A percentile compares a stretch with the other conserved stretches of the same genome.
These are phyloP conservation scores for Talaromyces sp. DNA, from an alignment of 2,329 filamentous ascomycete species.

Conservation along the genomic window DNA sequence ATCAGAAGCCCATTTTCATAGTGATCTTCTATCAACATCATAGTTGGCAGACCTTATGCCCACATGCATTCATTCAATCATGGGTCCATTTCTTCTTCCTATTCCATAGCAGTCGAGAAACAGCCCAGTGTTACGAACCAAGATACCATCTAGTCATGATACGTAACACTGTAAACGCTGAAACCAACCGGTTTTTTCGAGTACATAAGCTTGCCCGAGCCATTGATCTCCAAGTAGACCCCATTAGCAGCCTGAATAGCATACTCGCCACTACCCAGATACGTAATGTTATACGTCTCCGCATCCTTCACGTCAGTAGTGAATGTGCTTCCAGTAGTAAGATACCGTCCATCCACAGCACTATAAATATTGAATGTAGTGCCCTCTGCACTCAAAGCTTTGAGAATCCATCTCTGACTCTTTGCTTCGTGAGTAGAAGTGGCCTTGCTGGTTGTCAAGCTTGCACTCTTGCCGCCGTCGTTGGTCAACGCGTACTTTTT, in stretches of 20 bases:
- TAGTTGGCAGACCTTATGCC: neutral
- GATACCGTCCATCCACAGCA: conserved; percentile 5
- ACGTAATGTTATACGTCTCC: conserved; percentile 9
- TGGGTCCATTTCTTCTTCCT: neutral
- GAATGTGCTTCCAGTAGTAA: neutral
- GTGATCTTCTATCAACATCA: neutral
- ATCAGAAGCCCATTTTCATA: neutral
- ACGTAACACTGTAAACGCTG: conserved; percentile 10
- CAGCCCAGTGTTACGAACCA: neutral
- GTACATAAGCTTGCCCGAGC: neutral
- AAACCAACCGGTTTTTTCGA: conserved; percentile 6
- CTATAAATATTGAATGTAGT: conserved; percentile 10
- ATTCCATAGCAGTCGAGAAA: neutral
- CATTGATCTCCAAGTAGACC: conserved; percentile 4
- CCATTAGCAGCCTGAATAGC: conserved; percentile 8
- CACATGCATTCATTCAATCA: neutral
- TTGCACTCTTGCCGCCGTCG: neutral
- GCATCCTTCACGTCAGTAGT: neutral
- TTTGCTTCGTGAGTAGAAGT: neutral
- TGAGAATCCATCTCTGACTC: conserved; percentile 9
- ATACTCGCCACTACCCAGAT: conserved; percentile 12
- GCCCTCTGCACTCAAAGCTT: neutral
- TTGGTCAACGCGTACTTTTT: conserved; percentile 43
- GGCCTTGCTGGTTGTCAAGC: neutral
- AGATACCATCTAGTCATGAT: neutral